Evolutionary conservation across 768 basidiomycete species (phyloP).

Genomic region (Vararia minispora): DNA sequence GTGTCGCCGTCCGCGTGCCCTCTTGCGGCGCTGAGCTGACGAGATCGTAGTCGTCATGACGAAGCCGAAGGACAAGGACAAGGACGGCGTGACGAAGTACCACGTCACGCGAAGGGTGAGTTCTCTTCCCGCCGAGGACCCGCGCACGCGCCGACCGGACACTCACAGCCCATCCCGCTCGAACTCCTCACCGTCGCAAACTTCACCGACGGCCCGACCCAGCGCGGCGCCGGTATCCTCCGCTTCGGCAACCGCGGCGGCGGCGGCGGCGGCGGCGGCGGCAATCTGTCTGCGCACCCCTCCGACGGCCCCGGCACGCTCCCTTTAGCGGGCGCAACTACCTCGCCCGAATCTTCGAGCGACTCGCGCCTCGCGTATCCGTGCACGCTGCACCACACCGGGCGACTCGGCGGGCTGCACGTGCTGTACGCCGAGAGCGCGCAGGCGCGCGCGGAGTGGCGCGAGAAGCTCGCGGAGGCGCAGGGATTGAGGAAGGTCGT

Average conservation of each 20-base stretch:
- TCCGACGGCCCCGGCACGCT: slow-evolving; percentile 17
- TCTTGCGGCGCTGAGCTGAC: slow-evolving; percentile 9
- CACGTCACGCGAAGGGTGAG: slow-evolving; percentile 71
- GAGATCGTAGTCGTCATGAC: slow-evolving; percentile 81
- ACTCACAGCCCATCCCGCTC: slow-evolving; percentile 91
- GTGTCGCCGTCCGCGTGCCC: slow-evolving; percentile 18
- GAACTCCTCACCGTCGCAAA: slow-evolving; percentile 80
- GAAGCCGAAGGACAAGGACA: slow-evolving; percentile 74
- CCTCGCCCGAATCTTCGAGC: slow-evolving; percentile 28
- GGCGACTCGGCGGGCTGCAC: slow-evolving; percentile 76
- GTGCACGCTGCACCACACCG: slow-evolving; percentile 82
- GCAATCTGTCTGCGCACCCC: too few relatives aligned
- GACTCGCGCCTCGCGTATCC: slow-evolving; percentile 80
- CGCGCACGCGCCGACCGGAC: too few relatives aligned
- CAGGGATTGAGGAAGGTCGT: slow-evolving; percentile 75
- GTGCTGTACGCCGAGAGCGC: slow-evolving; percentile 80
- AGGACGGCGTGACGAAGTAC: slow-evolving; percentile 64
- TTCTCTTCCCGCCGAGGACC: too few relatives aligned
- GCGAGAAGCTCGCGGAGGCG: slow-evolving; percentile 80
- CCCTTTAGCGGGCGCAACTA: slow-evolving; percentile 18
- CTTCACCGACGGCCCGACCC: slow-evolving; percentile 71
- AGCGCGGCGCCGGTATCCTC: slow-evolving; percentile 63
- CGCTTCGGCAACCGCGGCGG: slow-evolving; percentile 44
- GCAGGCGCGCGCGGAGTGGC: slow-evolving; percentile 76
- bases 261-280: slow-evolving; percentile 18